These are phyloP conservation scores for Xylaria sp. DNA, from an alignment of 2,329 filamentous ascomycete species.

Conservation along the genomic window DNA sequence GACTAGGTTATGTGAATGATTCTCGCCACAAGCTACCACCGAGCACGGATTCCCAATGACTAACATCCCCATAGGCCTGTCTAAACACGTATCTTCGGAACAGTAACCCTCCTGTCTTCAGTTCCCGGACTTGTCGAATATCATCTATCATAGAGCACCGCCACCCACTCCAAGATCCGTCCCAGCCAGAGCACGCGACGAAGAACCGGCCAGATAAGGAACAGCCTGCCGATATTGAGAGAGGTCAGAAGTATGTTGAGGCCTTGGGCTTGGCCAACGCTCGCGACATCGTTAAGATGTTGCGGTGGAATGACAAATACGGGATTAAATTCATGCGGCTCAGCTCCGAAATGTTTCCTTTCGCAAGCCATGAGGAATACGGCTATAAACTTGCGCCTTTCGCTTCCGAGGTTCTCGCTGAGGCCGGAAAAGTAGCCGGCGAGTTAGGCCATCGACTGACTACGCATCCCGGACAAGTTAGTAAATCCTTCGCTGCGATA, in stretches of 20 bases:
- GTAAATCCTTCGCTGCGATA: constrained; percentile 2
- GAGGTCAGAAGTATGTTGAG: constrained; percentile 79
- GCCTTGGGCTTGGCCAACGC: constrained; percentile 83
- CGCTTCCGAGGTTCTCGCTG: constrained; percentile 78
- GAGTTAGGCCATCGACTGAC: constrained; percentile 86
- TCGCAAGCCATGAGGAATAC: constrained; percentile 87
- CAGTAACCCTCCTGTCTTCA: constrained; percentile 85
- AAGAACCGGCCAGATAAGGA: constrained; percentile 87
- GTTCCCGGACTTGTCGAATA: constrained; percentile 90
- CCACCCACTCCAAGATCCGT: constrained; percentile 79
- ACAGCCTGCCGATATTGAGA: constrained; percentile 71
- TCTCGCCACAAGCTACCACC: constrained; percentile 14
- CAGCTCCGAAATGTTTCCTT: constrained; percentile 97
- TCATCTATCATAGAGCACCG: constrained; percentile 89
- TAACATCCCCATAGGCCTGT: constrained; percentile 69
- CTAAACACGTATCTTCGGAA: constrained; percentile 90
- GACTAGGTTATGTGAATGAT: constrained; percentile 81
- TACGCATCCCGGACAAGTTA: constrained; percentile 83
- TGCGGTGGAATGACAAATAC: constrained; percentile 92
- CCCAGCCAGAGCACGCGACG: constrained; percentile 79
- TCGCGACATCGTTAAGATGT: constrained; percentile 83
- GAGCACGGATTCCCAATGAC: constrained; percentile 4
- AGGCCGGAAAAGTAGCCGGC: constrained; percentile 79
- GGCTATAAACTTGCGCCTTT: constrained; percentile 88
- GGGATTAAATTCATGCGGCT: constrained; percentile 92